phyloP scores from a whole-genome alignment of 2,329 filamentous ascomycete species.

The Fusarium circinatum region DNA sequence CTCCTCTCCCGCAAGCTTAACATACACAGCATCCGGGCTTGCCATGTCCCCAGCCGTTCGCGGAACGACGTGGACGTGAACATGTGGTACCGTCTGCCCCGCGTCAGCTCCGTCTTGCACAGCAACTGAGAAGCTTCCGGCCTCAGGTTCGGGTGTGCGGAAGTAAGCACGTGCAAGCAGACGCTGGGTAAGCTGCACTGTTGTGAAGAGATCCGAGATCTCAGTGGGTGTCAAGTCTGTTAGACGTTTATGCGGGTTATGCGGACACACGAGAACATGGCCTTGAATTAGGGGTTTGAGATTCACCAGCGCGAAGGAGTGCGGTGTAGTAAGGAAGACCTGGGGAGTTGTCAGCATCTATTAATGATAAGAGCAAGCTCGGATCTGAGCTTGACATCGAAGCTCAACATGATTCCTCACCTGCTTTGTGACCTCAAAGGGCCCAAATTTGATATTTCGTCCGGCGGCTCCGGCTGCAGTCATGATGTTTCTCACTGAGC shows the following conservation, averaged over 20 bases:
- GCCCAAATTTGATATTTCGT: slow-evolving; percentile 72
- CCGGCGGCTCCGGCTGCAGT: slow-evolving; percentile 42
- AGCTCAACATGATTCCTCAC: slow-evolving; percentile 53
- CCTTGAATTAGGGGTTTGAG: slow-evolving; percentile 93
- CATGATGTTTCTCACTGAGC: slow-evolving; percentile 43
- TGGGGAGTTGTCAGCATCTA: slow-evolving; percentile 50
- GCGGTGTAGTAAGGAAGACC: slow-evolving; percentile 86
- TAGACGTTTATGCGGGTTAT: slow-evolving; percentile 74
- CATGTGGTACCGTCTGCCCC: slow-evolving; percentile 92
- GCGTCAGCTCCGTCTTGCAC: slow-evolving; percentile 93
- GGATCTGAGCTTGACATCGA: neutral
- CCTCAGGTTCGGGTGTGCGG: slow-evolving; percentile 61
- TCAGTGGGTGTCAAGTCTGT: slow-evolving; percentile 78
- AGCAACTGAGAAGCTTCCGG: slow-evolving; percentile 88
- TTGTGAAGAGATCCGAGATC: slow-evolving; percentile 83
- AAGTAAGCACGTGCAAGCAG: slow-evolving; percentile 75
- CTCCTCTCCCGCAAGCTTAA: slow-evolving; percentile 82
- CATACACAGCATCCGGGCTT: slow-evolving; percentile 78
- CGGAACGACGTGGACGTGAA: slow-evolving; percentile 93
- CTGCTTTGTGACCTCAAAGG: slow-evolving; percentile 80
- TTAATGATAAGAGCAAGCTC: neutral
- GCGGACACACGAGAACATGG: slow-evolving; percentile 90
- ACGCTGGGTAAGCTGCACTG: slow-evolving; percentile 82
- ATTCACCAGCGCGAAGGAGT: slow-evolving; percentile 91
- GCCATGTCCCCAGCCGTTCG: slow-evolving; percentile 67